phyloP scores from a whole-genome alignment of 164 flowering plant genomes.

The Warburgia ugandensis region DNA sequence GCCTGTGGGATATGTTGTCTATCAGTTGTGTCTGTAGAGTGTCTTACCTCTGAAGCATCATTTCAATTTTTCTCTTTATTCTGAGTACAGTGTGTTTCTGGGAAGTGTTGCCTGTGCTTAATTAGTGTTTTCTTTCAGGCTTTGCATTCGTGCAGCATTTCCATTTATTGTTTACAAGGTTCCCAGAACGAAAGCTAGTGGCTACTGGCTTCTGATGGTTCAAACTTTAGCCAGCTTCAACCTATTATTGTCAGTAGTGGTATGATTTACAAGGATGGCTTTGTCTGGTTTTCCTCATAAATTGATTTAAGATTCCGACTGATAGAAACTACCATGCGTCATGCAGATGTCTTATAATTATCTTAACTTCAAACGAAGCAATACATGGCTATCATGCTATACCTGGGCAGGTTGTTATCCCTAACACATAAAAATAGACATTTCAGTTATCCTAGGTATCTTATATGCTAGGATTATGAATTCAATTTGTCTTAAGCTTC shows the following conservation, averaged over 20 bases:
- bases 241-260: constrained; percentile 65
- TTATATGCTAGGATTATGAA: too few relatives aligned
- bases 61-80: too few relatives aligned
- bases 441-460: too few relatives aligned
- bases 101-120: not conserved
- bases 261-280: constrained; percentile 14
- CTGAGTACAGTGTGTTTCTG: too few relatives aligned
- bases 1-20: too few relatives aligned
- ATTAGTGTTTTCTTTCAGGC: too few relatives aligned
- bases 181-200: constrained; percentile 48
- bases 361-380: constrained; percentile 35
- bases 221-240: constrained; percentile 74
- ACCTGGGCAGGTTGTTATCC: constrained; percentile 66
- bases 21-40: too few relatives aligned
- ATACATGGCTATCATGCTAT: constrained; percentile 81
- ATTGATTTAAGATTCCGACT: not conserved
- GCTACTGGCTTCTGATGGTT: constrained; percentile 59
- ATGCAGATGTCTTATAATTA: constrained; percentile 51
- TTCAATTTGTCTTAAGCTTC: not conserved
- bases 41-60: too few relatives aligned
- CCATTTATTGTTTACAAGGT: constrained; percentile 58
- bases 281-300: not conserved
- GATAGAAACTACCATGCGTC: not conserved
- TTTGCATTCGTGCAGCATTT: constrained; percentile 33
- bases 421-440: too few relatives aligned